Evolutionary conservation across 805 yeast genomes (phyloP), one percentile per base, ranked within the genome.

Genomic region (Jamesozyma piceae): DNA sequence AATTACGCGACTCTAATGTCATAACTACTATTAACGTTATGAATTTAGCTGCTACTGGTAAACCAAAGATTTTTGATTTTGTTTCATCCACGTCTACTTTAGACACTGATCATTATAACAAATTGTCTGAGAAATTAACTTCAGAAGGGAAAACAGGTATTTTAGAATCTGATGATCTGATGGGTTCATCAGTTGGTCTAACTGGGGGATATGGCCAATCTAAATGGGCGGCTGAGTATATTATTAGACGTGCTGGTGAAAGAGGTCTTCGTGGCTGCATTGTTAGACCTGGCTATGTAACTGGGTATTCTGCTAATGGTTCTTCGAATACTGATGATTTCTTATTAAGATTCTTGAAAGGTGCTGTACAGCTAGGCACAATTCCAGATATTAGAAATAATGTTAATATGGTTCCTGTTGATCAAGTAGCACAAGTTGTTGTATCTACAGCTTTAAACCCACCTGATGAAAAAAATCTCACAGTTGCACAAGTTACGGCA

Each of bases 391-490:
- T 92, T 51, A 64, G 76, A 51, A 92, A 92, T 69, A 76, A 80
- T 37, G 95, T 90, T 31, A 92, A 92, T 65, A 87, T 89, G 83
- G 97, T 87, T 19, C 98, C 98, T 3, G 98, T 92, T 35, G 97
- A 94, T 55, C 98, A 92, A 57, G 98, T 92, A 50, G 97, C 99
- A 1, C 75, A 95, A 37, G 85, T 88, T 20, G 84, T 81, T 21
- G 85, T 80, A 40, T 86, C 97, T 2, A 67, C 92, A 22, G 82
- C 95, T 0, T 71, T 92, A 48, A 77, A 77, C 54, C 90, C 95
- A 22, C 84, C 92, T 20, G 53, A 64, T 19, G 54, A 53, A 2
- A 67, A 67, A 14, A 71, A 67, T 39, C 65, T 79, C 35, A 67
- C 80, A 1, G 98, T 94, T 34, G 88, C 87, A 2, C 98, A 92